Conservation (phyloP, 73 alveolate genomes). For the Blepharisma japonicum region DNA sequence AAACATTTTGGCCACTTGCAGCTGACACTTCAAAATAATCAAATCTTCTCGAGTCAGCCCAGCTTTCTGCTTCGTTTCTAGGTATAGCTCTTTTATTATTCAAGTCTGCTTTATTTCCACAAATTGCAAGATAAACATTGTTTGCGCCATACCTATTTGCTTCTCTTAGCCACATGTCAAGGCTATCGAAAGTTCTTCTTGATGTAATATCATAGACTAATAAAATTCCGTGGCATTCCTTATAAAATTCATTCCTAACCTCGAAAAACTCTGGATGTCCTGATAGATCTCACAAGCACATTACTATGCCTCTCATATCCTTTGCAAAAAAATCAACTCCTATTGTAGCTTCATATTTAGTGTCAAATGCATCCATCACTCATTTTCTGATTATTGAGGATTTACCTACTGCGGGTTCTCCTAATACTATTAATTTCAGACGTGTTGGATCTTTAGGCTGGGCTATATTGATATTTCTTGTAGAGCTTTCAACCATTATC, state of each 20-base stretch:
- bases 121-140: slow-evolving; percentile 7
- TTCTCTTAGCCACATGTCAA: slow-evolving; percentile 67
- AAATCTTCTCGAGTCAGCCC: slow-evolving; percentile 30
- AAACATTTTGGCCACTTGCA: slow-evolving; percentile 1
- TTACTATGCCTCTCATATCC: neutral
- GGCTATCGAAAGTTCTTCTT: slow-evolving; percentile 43
- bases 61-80: slow-evolving; percentile 24
- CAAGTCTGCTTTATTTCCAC: slow-evolving; percentile 31
- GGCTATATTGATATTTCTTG: slow-evolving; percentile 10
- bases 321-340: slow-evolving; percentile 24
- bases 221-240: slow-evolving; percentile 41
- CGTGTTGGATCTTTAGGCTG: slow-evolving; percentile 22
- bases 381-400: neutral
- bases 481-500: slow-evolving; percentile 20
- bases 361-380: neutral
- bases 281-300: slow-evolving; percentile 19
- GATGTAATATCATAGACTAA: slow-evolving; percentile 43
- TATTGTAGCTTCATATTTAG: slow-evolving; percentile 19
- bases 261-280: slow-evolving; percentile 34
- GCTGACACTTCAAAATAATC: slow-evolving; percentile 33
- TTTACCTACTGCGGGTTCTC: slow-evolving; percentile 35
- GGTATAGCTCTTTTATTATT: neutral
- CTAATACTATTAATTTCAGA: neutral
- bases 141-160: slow-evolving; percentile 31
- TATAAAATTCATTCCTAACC: slow-evolving; percentile 29